phyloP scores from a whole-genome alignment of 2,329 filamentous ascomycete genomes.

The Ascosphaera acerosa region DNA sequence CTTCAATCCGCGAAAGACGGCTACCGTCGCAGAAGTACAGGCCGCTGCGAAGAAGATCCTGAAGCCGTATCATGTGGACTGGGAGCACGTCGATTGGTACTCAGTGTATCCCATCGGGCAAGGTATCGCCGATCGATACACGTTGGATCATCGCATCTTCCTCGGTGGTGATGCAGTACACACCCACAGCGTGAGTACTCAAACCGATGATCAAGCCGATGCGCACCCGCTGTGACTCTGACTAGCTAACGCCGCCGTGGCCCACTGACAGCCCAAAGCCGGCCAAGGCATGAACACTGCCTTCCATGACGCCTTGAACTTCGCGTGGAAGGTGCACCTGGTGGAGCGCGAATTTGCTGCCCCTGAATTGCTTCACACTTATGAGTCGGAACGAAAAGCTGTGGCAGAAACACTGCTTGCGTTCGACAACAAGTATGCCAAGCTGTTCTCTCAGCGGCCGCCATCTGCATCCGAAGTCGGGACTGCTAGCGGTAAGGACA shows the following conservation, averaged over 20 bases:
- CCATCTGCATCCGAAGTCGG: slow-evolving; percentile 49
- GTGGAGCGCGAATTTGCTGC: slow-evolving; percentile 63
- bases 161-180: slow-evolving; percentile 41
- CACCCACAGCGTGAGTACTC: slow-evolving; percentile 25
- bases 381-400: slow-evolving; percentile 62
- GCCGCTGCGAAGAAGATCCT: slow-evolving; percentile 31
- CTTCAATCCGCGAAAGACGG: slow-evolving; percentile 34
- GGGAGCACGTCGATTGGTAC: slow-evolving; percentile 41
- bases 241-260: too few relatives aligned
- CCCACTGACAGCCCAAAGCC: slow-evolving; percentile 30
- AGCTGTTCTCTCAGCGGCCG: slow-evolving; percentile 59
- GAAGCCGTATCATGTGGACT: slow-evolving; percentile 33
- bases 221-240: slow-evolving; percentile 1
- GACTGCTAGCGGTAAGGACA: too few relatives aligned
- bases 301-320: slow-evolving; percentile 45
- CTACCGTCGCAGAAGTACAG: slow-evolving; percentile 33
- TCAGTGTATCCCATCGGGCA: slow-evolving; percentile 41
- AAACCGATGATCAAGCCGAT: neutral
- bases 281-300: slow-evolving; percentile 39
- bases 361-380: slow-evolving; percentile 52
- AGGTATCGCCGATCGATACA: slow-evolving; percentile 38
- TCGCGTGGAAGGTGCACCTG: slow-evolving; percentile 89
- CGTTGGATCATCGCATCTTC: slow-evolving; percentile 37
- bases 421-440: slow-evolving; percentile 76
- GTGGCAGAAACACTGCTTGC: slow-evolving; percentile 63